Evolutionary conservation across 2,329 filamentous ascomycete genomes (phyloP).

Genomic region (Fusarium solani-melongenae): DNA sequence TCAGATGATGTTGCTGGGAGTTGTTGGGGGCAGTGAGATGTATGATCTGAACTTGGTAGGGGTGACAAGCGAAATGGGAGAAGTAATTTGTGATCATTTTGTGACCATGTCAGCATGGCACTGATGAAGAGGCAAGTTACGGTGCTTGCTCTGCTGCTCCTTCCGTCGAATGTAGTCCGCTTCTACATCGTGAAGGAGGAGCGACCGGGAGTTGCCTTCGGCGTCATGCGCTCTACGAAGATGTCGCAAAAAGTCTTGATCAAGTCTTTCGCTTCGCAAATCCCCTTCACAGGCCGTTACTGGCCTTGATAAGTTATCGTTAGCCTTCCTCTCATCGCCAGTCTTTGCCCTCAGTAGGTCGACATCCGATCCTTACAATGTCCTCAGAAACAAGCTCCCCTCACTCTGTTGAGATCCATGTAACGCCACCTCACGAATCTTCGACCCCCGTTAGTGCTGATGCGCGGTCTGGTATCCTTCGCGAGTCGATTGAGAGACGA

Average conservation of each 20-base stretch:
- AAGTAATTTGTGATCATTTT: not conserved
- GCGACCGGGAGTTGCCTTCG: not conserved
- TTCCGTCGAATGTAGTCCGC: not conserved
- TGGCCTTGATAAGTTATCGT: not conserved
- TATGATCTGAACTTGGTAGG: not conserved
- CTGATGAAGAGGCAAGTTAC: not conserved
- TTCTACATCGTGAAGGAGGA: not conserved
- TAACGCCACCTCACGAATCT: not conserved
- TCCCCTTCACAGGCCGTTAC: not conserved
- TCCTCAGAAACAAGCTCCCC: constrained; percentile 14
- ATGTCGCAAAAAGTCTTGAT: not conserved
- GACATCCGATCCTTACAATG: not conserved
- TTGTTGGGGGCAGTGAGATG: not conserved
- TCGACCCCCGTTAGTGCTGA: not conserved
- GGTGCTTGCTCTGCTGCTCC: not conserved
- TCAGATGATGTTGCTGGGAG: not conserved
- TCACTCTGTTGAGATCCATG: not conserved
- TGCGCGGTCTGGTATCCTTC: not conserved
- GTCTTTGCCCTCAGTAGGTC: not conserved
- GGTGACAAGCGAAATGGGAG: not conserved
- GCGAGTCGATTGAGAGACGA: not conserved
- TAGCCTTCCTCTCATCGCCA: not conserved
- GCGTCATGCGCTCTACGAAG: not conserved
- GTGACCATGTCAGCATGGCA: not conserved
- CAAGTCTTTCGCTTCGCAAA: not conserved